These are phyloP conservation scores for Calonectria henricotiae DNA, from an alignment of 2,329 filamentous ascomycete species.

Conservation along the genomic window DNA sequence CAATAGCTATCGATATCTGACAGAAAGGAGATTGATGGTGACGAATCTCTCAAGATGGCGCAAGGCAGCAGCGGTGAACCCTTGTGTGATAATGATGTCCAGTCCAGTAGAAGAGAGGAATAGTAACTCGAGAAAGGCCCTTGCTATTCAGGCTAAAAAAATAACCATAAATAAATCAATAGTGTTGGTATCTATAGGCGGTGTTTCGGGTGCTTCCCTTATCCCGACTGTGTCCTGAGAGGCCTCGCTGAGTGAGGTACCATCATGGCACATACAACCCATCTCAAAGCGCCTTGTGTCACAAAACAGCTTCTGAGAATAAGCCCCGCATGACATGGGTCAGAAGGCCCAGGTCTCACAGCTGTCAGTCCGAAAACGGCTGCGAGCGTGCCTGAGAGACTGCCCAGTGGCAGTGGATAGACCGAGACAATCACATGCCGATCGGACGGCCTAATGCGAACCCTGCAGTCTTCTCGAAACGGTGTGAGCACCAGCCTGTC, in stretches of 20 bases:
- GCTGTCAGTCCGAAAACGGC: neutral
- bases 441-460: neutral
- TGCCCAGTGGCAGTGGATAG: neutral
- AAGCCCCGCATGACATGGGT: conserved; percentile 20
- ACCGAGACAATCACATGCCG: conserved; percentile 11
- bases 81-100: neutral
- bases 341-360: conserved; percentile 6
- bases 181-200: too few species aligned
- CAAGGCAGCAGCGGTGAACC: conserved; percentile 29
- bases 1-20: neutral
- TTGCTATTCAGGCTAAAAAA: neutral
- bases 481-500: neutral
- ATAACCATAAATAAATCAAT: too few species aligned
- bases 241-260: neutral
- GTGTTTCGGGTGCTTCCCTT: neutral
- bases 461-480: conserved; percentile 20
- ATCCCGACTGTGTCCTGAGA: conserved; percentile 1
- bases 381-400: neutral
- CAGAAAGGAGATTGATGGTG: conserved; percentile 1
- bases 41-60: conserved; percentile 16
- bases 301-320: neutral
- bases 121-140: too few species aligned
- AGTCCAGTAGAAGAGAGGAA: neutral
- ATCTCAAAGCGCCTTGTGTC: neutral
- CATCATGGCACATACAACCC: neutral